These are phyloP conservation scores for Fusarium mundagurra DNA, from an alignment of 2,329 filamentous ascomycete species.

Conservation along the genomic window DNA sequence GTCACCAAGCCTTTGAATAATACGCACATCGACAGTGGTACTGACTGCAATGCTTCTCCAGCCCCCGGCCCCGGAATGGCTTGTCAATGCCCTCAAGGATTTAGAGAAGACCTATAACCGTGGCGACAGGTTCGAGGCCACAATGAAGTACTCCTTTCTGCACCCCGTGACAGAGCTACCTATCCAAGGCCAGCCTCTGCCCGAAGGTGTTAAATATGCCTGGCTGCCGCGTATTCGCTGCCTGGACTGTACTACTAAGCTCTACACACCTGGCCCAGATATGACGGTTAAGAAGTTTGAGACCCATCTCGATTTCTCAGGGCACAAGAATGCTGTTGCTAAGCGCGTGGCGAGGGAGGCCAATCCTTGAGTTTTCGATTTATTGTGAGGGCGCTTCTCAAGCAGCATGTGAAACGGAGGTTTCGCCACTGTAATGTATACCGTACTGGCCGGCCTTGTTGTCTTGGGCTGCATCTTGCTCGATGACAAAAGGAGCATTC, in stretches of 20 bases:
- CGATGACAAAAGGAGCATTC: conserved; percentile 18
- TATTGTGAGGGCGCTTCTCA: not conserved
- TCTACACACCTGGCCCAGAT: conserved; percentile 90
- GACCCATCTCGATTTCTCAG: conserved; percentile 86
- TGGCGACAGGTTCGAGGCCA: conserved; percentile 82
- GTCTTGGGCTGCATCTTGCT: conserved; percentile 22
- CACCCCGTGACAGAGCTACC: conserved; percentile 76
- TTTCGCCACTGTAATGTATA: not conserved
- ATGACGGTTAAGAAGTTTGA: conserved; percentile 91
- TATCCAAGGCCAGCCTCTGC: conserved; percentile 66
- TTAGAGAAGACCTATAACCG: conserved; percentile 78
- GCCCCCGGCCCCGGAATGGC: conserved; percentile 90
- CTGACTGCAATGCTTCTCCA: conserved; percentile 51
- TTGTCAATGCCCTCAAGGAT: conserved; percentile 75
- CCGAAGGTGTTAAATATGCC: conserved; percentile 76
- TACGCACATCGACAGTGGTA: conserved; percentile 5
- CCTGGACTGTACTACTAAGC: conserved; percentile 89
- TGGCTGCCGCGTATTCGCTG: conserved; percentile 92
- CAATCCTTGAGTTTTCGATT: conserved; percentile 4
- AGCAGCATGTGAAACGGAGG: not conserved
- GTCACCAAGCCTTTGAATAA: conserved; percentile 44
- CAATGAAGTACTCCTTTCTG: conserved; percentile 90
- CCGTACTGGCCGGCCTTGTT: not conserved
- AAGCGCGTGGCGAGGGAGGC: conserved; percentile 44
- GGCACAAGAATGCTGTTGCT: conserved; percentile 76